Evolutionary conservation across 805 yeast genomes (phyloP).

Genomic region (Cyberlindnera petersonii): DNA sequence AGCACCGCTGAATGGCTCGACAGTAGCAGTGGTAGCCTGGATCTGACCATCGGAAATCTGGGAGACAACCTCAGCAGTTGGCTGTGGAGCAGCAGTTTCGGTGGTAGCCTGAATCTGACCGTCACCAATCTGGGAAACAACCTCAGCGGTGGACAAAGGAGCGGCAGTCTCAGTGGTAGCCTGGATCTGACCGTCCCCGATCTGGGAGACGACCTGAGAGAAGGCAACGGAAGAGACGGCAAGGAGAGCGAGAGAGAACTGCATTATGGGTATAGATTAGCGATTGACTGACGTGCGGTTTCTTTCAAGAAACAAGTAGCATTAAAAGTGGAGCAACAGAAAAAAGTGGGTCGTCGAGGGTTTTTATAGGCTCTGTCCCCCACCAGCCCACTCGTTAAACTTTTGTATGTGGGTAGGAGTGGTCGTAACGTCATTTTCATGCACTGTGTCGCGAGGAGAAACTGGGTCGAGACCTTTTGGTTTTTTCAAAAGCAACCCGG

Average conservation of each 20-base stretch:
- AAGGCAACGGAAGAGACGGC: conserved; percentile 20
- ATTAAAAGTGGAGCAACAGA: neutral
- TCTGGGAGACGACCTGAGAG: conserved; percentile 34
- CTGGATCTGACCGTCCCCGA: conserved; percentile 44
- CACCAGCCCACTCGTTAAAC: neutral
- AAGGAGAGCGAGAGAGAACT: conserved; percentile 18
- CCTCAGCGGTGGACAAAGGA: conserved; percentile 23
- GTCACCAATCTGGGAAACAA: conserved; percentile 29
- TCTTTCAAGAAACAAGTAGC: neutral
- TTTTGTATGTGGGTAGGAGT: neutral
- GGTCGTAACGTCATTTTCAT: conserved; percentile 5
- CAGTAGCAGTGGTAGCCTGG: conserved; percentile 26
- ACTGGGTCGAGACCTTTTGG: conserved; percentile 5
- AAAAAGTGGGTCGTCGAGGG: neutral
- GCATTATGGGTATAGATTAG: conserved; percentile 17
- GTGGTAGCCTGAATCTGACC: conserved; percentile 32
- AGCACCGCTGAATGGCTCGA: conserved; percentile 27
- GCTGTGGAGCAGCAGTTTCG: conserved; percentile 32
- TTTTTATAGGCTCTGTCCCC: neutral
- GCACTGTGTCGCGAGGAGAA: conserved; percentile 1
- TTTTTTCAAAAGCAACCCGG: too few species aligned
- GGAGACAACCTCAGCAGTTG: conserved; percentile 44
- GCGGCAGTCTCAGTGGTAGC: conserved; percentile 11
- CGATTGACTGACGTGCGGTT: conserved; percentile 6
- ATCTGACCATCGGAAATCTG: conserved; percentile 51